phyloP scores from a whole-genome alignment of 176 grass and related monocot species.

The Alloteropsis semialata region DNA sequence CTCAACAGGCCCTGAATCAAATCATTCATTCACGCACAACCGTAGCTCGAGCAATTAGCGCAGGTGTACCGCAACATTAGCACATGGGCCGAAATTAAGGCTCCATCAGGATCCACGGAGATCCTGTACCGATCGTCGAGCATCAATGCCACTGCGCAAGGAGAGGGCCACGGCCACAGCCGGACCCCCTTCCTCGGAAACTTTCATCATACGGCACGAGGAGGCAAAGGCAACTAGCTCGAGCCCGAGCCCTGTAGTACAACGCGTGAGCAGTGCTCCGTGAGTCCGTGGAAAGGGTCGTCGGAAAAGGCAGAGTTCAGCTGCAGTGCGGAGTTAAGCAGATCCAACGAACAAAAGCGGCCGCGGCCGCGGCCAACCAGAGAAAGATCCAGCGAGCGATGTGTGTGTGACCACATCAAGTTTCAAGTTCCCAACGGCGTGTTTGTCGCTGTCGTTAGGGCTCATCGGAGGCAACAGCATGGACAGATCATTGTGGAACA shows the following conservation, averaged over 20 bases:
- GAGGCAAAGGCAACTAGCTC: background rate
- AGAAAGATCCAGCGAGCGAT: too few species aligned
- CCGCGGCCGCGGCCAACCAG: too few species aligned
- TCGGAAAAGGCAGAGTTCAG: background rate
- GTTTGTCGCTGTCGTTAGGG: too few species aligned
- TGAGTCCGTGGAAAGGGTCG: background rate
- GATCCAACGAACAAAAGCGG: background rate
- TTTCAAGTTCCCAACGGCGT: too few species aligned
- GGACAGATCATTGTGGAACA: too few species aligned
- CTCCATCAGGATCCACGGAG: background rate
- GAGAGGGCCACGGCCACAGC: background rate
- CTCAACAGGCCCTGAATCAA: too few species aligned
- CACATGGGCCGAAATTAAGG: background rate
- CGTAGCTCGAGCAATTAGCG: slow-evolving; percentile 2
- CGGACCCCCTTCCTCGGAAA: background rate
- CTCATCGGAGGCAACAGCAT: too few species aligned
- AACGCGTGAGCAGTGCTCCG: background rate
- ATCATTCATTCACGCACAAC: background rate
- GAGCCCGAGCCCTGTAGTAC: too few species aligned
- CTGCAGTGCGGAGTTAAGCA: background rate
- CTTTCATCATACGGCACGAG: slow-evolving; percentile 9
- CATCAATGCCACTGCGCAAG: background rate
- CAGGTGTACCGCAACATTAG: slow-evolving; percentile 30
- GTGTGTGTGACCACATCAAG: too few species aligned
- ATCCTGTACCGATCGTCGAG: background rate